Percentiles rank a stretch among this genome's conserved stretches.
Evolutionary conservation across 768 basidiomycete genomes (phyloP).

Genomic region (Tricholoma matsutake): DNA sequence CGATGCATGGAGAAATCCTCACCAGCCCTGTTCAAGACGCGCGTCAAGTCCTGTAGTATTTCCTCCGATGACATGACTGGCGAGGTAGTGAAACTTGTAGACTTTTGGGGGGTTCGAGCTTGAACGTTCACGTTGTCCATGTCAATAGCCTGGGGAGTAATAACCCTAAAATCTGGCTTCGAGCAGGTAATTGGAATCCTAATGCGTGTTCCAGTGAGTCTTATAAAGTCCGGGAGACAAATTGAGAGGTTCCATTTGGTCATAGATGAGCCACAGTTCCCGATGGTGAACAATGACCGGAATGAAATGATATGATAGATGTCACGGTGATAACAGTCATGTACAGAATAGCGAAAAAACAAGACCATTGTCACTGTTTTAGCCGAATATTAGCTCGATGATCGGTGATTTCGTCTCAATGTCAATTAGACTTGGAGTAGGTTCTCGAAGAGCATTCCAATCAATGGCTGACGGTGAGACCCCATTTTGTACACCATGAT

Average conservation of each 20-base stretch:
- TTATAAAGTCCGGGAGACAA: neutral
- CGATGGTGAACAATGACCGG: neutral
- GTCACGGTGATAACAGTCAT: neutral
- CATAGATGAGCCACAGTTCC: neutral
- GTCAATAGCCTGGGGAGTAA: neutral
- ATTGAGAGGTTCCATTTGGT: neutral
- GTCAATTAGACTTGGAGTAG: neutral
- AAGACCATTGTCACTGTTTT: neutral
- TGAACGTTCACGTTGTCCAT: neutral
- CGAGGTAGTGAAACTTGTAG: too few species aligned
- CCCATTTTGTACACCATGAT: neutral
- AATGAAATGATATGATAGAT: neutral
- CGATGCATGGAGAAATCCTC: constrained; percentile 1
- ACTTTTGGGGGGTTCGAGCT: neutral
- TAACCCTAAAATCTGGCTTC: neutral
- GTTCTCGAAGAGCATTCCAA: neutral
- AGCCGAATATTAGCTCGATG: neutral
- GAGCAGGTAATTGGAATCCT: neutral
- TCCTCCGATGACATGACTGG: neutral
- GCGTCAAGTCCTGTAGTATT: neutral
- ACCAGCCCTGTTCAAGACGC: neutral
- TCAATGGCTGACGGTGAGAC: neutral
- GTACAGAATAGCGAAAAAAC: neutral
- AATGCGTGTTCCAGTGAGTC: neutral
- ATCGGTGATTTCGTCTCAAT: neutral